A percentile compares a stretch with the other conserved stretches of the same genome.
Conservation (phyloP, 2,329 filamentous ascomycete species). For the Paracoccidioides brasiliensis region DNA sequence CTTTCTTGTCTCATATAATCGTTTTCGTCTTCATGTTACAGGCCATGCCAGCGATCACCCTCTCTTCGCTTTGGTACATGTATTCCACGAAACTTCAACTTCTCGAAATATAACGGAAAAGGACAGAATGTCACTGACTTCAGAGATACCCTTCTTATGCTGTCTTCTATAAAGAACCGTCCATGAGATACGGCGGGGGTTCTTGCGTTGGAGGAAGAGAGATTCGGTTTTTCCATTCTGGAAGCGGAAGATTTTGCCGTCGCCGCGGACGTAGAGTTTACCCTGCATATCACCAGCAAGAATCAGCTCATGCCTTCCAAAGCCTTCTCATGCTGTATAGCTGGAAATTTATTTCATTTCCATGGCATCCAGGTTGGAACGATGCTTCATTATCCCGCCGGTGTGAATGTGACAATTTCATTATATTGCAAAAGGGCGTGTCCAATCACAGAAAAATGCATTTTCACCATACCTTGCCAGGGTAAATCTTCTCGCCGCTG, state of each 20-base stretch:
- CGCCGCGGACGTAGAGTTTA: constrained; percentile 98
- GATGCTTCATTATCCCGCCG: too few relatives aligned
- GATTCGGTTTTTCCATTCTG: constrained; percentile 99
- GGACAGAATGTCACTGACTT: constrained; percentile 53
- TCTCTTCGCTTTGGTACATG: not conserved
- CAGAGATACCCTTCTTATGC: constrained; percentile 99
- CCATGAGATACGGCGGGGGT: constrained; percentile 98
- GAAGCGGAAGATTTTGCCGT: constrained; percentile 99
- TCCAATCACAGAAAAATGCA: not conserved
- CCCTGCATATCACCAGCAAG: constrained; percentile 48
- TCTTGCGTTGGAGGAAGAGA: constrained; percentile 99
- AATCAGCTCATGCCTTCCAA: not conserved
- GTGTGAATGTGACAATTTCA: too few relatives aligned
- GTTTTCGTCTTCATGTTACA: not conserved
- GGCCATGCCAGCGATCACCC: not conserved
- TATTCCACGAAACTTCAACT: not conserved
- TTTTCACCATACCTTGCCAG: constrained; percentile 54
- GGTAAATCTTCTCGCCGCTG: constrained; percentile 67
- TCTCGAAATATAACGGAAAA: not conserved
- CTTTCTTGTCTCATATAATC: not conserved
- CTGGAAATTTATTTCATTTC: too few relatives aligned
- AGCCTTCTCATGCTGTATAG: not conserved
- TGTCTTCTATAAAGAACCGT: constrained; percentile 95
- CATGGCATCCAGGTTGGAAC: too few relatives aligned
- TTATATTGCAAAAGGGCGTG: too few relatives aligned